Evolutionary conservation across 164 flowering plant genomes (phyloP).

Genomic region (Umbilicus rupestris): DNA sequence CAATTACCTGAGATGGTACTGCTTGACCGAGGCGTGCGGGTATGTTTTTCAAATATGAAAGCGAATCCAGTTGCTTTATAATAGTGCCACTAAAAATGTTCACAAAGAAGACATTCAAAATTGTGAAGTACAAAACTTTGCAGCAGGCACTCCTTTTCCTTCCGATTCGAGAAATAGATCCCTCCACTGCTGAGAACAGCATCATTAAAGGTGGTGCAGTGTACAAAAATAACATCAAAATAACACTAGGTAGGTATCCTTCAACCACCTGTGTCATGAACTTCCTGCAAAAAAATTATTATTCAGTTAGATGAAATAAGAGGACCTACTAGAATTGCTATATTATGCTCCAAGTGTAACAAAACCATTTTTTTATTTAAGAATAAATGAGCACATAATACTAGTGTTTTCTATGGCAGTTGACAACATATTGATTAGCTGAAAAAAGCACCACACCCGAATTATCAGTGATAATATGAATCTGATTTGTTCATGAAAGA

Average conservation of each 20-base stretch:
- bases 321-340: not conserved
- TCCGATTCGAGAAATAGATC: constrained; percentile 66
- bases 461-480: too few species aligned
- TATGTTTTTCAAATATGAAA: constrained; percentile 50
- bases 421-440: not conserved
- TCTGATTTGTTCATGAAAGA: too few species aligned
- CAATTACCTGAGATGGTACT: constrained; percentile 57
- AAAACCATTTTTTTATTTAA: not conserved
- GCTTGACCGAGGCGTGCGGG: constrained; percentile 59
- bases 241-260: constrained; percentile 91
- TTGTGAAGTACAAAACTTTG: constrained; percentile 68
- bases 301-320: not conserved
- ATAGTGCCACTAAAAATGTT: constrained; percentile 70
- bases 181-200: constrained; percentile 73
- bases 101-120: constrained; percentile 94
- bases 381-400: not conserved
- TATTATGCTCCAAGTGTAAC: not conserved
- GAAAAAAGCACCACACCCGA: too few species aligned
- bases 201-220: constrained; percentile 80
- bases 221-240: constrained; percentile 51
- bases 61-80: constrained; percentile 40
- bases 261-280: constrained; percentile 53
- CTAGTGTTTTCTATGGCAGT: not conserved
- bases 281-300: constrained; percentile 37
- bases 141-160: constrained; percentile 83